These are phyloP conservation scores for Penicillium lagena DNA, from an alignment of 495 filamentous ascomycete genomes.

Conservation along the genomic window DNA sequence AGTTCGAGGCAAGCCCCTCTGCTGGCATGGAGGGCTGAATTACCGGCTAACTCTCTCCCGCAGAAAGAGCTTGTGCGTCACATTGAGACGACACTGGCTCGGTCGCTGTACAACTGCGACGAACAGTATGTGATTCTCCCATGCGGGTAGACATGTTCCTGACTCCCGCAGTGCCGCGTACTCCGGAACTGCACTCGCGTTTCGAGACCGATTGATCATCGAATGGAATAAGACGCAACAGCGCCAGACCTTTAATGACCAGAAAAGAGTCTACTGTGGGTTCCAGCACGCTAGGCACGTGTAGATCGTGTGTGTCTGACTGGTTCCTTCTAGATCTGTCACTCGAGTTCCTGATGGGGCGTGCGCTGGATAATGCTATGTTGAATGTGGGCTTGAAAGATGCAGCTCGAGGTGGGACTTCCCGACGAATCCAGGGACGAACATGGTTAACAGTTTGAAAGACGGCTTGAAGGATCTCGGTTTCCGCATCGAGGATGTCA, in stretches of 20 bases:
- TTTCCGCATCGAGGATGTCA: conserved; percentile 94
- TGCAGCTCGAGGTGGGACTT: conserved; percentile 57
- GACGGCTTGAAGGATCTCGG: conserved; percentile 83
- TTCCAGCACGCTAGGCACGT: background rate
- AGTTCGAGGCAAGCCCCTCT: conserved; percentile 51
- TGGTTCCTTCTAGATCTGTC: conserved; percentile 58
- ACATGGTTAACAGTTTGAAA: conserved; percentile 16
- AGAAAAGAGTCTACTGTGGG: conserved; percentile 87
- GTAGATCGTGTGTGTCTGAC: background rate
- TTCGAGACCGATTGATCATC: conserved; percentile 86
- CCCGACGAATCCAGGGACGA: no score
- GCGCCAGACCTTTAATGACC: conserved; percentile 81
- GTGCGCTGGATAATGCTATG: conserved; percentile 97
- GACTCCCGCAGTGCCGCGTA: conserved; percentile 63
- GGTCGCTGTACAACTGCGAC: conserved; percentile 97
- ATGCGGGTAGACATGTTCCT: background rate
- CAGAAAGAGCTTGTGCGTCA: conserved; percentile 82
- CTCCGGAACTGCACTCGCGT: conserved; percentile 80
- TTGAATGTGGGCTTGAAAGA: conserved; percentile 88
- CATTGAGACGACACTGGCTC: conserved; percentile 93
- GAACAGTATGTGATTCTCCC: conserved; percentile 48
- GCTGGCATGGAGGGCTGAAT: background rate
- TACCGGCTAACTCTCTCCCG: conserved; percentile 1
- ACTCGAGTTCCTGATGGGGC: conserved; percentile 94
- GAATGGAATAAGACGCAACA: conserved; percentile 98